Evolutionary conservation across 192 early-diverging fungal genomes (phyloP).

Genomic region (Coemansia aciculifera): DNA sequence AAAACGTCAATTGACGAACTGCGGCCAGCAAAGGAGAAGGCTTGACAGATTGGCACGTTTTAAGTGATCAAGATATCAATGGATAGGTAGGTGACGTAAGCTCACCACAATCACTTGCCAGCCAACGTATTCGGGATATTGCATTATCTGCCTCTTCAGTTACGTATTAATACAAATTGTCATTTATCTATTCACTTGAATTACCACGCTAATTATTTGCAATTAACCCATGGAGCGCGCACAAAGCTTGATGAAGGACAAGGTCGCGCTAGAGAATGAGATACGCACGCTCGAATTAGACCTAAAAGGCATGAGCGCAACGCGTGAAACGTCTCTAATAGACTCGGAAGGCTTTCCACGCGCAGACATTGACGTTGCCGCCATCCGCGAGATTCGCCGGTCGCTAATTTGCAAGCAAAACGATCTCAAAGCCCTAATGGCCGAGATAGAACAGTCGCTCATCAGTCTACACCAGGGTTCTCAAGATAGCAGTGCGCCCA

Average conservation of each 20-base stretch:
- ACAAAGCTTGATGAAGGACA: constrained; percentile 35
- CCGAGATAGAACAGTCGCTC: constrained; percentile 57
- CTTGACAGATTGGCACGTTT: no score
- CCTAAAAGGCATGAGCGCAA: constrained; percentile 47
- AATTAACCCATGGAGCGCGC: constrained; percentile 26
- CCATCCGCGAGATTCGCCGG: constrained; percentile 57
- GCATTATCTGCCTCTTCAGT: background rate
- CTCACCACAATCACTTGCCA: background rate
- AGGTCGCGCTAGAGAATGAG: constrained; percentile 34
- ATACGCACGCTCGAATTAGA: constrained; percentile 30
- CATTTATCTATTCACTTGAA: background rate
- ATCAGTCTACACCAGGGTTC: constrained; percentile 44
- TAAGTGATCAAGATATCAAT: background rate
- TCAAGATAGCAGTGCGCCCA: background rate
- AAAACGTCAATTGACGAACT: background rate
- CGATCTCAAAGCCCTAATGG: constrained; percentile 61
- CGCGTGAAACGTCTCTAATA: constrained; percentile 57
- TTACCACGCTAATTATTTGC: background rate
- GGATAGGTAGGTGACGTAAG: background rate
- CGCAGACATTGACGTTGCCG: constrained; percentile 65
- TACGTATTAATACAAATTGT: background rate
- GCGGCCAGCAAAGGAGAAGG: background rate
- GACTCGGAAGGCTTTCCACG: constrained; percentile 68
- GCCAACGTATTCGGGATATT: no score
- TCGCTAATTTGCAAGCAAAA: constrained; percentile 58